Evolutionary conservation across 352 stramenopile species (phyloP), one percentile per base, ranked within the genome.

Genomic region (Ophiocytium majus): DNA sequence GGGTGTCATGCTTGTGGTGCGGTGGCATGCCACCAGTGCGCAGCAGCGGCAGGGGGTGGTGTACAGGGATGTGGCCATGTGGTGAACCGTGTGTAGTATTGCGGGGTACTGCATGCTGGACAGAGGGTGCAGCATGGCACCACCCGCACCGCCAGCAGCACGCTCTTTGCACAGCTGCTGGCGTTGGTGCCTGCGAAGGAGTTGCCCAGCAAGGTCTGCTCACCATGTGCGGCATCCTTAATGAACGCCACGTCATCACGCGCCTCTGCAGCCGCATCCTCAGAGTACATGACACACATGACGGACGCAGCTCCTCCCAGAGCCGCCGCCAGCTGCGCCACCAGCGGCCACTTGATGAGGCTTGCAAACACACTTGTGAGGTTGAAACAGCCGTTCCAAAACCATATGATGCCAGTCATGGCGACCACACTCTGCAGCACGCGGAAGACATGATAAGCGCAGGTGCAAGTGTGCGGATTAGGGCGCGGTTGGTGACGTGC

Each of bases 341-440:
- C 5, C 32, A 78, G 35, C 32, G 32, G 35, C 66, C 32, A 17
- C 14, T 78, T 78, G 5, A 43, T 14, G 5, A 14, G 5, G 17
- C 5, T 5, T 35, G 32, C 32, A 14, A 5, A 5, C 35, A 17
- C 35, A 10, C 5, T 14, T 43, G 66, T 43, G 5, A 78, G 17
- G 66, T 78, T 78, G 66, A 78, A 78, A 5, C 5, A 5, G 32
- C 66, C 66, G 35, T 78, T 78, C 66, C 66, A 78, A 43, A 78
- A 78, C 5, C 5, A 14, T 78, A 78, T 78, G 5, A 17, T 78
- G 5, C 66, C 66, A 17, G 35, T 78, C 66, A 78, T 78, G 14
- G 5, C 66, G 5, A 14, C 66, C 35, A 43, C 66, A 78, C 66
- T 43, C 66, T 78, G 32, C 32, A 71, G 28, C 23, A 71, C 23